phyloP scores from a whole-genome alignment of 768 basidiomycete species.

The Termitomyces sp. region DNA sequence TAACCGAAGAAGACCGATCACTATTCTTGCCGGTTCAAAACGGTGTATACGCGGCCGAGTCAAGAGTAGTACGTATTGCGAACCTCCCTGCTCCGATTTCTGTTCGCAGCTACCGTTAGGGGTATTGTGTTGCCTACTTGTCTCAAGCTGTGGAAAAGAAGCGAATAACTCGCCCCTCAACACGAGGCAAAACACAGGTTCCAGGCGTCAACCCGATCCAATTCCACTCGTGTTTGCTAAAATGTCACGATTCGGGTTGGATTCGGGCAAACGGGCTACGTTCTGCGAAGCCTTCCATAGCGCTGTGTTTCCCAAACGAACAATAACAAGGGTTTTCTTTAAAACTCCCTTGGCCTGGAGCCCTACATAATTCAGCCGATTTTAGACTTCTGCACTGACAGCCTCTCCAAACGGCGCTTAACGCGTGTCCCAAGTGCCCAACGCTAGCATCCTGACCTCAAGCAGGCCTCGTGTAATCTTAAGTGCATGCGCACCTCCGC shows the following conservation, averaged over 20 bases:
- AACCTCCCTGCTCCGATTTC: constrained; percentile 10
- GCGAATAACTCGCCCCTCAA: constrained; percentile 18
- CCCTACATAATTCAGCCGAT: constrained; percentile 16
- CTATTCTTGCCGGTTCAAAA: constrained; percentile 11
- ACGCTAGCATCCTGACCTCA: constrained; percentile 26
- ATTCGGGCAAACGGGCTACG: constrained; percentile 21
- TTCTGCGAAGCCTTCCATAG: constrained; percentile 24
- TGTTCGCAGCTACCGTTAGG: constrained; percentile 6
- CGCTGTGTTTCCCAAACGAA: constrained; percentile 23
- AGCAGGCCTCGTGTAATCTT: constrained; percentile 40
- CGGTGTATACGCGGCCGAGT: constrained; percentile 14
- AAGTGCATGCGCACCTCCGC: constrained; percentile 37
- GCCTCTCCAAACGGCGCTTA: constrained; percentile 16
- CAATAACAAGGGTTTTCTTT: constrained; percentile 34
- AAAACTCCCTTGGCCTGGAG: constrained; percentile 18
- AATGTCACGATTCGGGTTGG: constrained; percentile 17
- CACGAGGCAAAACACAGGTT: constrained; percentile 32
- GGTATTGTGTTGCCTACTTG: constrained; percentile 7
- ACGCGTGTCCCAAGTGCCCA: constrained; percentile 22
- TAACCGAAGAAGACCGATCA: constrained; percentile 21
- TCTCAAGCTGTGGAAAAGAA: constrained; percentile 9
- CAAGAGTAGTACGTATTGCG: constrained; percentile 13
- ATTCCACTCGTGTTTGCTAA: constrained; percentile 25
- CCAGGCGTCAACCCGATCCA: constrained; percentile 29
- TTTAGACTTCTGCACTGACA: constrained; percentile 15